A percentile compares a stretch with the other conserved stretches of the same genome.
phyloP scores from a whole-genome alignment of 208 protist genomes.

The Leishmania tarentolae region DNA sequence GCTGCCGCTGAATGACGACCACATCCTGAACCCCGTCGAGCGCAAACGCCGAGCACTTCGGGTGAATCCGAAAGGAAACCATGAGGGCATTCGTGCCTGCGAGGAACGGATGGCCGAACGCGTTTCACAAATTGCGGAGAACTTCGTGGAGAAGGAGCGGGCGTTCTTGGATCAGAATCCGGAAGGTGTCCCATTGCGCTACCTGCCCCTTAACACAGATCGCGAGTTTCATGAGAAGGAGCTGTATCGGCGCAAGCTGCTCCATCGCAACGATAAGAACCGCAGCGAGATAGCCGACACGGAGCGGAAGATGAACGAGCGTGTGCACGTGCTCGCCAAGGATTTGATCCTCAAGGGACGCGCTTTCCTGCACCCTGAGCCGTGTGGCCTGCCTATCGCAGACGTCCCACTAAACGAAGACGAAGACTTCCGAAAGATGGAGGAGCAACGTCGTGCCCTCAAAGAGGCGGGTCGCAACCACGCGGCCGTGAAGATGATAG shows the following conservation, averaged over 20 bases:
- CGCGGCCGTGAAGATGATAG: conserved; percentile 39
- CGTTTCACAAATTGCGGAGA: conserved; percentile 63
- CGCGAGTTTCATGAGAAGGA: conserved; percentile 73
- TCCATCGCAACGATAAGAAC: conserved; percentile 30
- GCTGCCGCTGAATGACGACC: conserved; percentile 76
- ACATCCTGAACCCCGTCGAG: conserved; percentile 70
- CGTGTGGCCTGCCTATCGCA: conserved; percentile 69
- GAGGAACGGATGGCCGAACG: conserved; percentile 74
- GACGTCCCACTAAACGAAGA: conserved; percentile 71
- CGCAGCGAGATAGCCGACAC: conserved; percentile 34
- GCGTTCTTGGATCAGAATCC: conserved; percentile 79
- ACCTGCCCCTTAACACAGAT: conserved; percentile 73
- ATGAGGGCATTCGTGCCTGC: conserved; percentile 48
- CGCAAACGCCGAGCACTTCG: conserved; percentile 51
- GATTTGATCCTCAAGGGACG: conserved; percentile 66
- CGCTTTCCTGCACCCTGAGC: conserved; percentile 63
- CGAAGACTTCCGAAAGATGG: conserved; percentile 70
- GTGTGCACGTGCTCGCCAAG: conserved; percentile 65
- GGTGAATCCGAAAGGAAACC: conserved; percentile 52
- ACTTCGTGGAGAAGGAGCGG: conserved; percentile 73
- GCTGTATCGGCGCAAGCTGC: conserved; percentile 47
- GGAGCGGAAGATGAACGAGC: conserved; percentile 74
- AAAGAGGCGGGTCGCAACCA: conserved; percentile 52
- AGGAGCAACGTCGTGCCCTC: conserved; percentile 59
- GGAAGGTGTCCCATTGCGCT: conserved; percentile 71